Percentiles rank a stretch among this genome's conserved stretches.
These are phyloP conservation scores for Moesziomyces sp. DNA, from an alignment of 1,284 basidiomycete genomes.

Conservation along the genomic window DNA sequence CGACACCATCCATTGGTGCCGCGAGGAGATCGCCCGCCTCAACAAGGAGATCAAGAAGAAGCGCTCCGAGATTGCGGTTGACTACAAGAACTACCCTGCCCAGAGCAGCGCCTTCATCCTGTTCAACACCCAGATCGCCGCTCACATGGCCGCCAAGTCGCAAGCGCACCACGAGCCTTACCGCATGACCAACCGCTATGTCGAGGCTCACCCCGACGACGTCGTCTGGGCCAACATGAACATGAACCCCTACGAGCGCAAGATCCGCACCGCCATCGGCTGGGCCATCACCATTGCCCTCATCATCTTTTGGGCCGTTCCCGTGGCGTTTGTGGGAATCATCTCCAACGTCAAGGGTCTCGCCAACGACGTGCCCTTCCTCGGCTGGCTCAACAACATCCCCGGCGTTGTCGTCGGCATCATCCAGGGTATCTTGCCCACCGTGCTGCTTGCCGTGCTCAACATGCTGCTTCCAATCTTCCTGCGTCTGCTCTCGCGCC, in stretches of 20 bases:
- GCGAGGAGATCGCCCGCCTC: conserved; percentile 73
- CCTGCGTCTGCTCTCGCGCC: conserved; percentile 78
- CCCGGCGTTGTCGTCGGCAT: conserved; percentile 75
- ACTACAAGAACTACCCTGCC: conserved; percentile 73
- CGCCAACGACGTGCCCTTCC: conserved; percentile 76
- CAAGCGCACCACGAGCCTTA: conserved; percentile 60
- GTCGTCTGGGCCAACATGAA: conserved; percentile 89
- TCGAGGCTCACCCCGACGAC: conserved; percentile 71
- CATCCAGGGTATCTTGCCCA: conserved; percentile 80
- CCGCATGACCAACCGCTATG: conserved; percentile 58
- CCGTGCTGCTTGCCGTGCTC: conserved; percentile 84
- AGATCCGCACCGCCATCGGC: conserved; percentile 72
- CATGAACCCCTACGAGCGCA: conserved; percentile 88
- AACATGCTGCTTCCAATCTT: conserved; percentile 92
- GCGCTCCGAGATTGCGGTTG: conserved; percentile 75
- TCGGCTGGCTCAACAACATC: conserved; percentile 83
- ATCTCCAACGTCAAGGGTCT: conserved; percentile 84
- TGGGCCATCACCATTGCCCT: conserved; percentile 74
- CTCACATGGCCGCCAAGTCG: conserved; percentile 53
- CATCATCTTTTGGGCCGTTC: conserved; percentile 74
- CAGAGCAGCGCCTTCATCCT: conserved; percentile 78
- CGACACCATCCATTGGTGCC: conserved; percentile 87
- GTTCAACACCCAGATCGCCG: conserved; percentile 89
- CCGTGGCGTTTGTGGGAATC: conserved; percentile 79
- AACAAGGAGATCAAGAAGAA: conserved; percentile 71